Evolutionary conservation across 2,329 filamentous ascomycete species (phyloP), one percentile per base, ranked within the genome.

Genomic region (Epichloe baconii): DNA sequence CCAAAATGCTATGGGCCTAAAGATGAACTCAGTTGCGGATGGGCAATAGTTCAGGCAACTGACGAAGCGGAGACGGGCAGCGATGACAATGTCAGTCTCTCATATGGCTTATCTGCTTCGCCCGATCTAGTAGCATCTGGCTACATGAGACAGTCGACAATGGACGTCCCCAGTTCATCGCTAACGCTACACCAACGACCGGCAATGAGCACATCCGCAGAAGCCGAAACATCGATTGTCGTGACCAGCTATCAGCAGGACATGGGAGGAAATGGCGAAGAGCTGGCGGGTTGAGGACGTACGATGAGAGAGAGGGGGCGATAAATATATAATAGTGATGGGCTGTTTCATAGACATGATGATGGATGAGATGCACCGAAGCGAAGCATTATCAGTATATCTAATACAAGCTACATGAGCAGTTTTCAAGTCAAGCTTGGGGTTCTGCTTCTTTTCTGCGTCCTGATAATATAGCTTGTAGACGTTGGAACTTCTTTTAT

Each of bases 11-110:
- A n/a, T 40, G 26, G 8, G 23, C 15, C 42, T 38, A 43, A 35
- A 11, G 43, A 49, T 41, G 49, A 50, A 23, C 41, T 54, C 21
- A 38, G 52, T 41, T 48, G 52, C 41, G 54, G 48, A 6, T 57
- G 55, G 54, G 53, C 47, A 10, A 19, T 56, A 21, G 45, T 56
- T 4, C 35, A 53, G 26, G 47, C 38, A 26, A 42, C 15, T 17
- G 51, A 50, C 10, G 47, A 47, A 41, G 37, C 19, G 10, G 43
- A 50, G 17, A 21, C n/a, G n/a, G n/a, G 6, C 38, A 19, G n/a
- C 14, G 43, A 35, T 21, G 47, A 14, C 17, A 17, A 36, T 7
- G 15, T 5, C 21, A 12, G 21, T 12, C 21, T 26, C 6, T 31
- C 42, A 5, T 47, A 34, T 17, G n/a, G n/a, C 47, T 14, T 52